These are phyloP conservation scores for Nepenthes gracilis DNA, from an alignment of 148 eudicot species.

Conservation along the genomic window DNA sequence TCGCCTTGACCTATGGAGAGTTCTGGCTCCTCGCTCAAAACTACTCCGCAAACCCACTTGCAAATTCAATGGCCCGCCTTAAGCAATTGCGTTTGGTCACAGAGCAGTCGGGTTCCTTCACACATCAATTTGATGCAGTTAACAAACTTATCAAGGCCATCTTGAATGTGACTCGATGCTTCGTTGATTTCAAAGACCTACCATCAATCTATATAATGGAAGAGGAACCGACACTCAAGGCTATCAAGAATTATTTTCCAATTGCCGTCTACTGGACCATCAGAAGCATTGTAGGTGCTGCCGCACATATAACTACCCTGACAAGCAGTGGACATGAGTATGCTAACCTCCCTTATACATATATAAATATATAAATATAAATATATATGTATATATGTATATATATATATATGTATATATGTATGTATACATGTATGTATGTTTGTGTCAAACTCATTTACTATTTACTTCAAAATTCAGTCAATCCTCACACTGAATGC, in stretches of 20 bases:
- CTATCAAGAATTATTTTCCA: slow-evolving; percentile 23
- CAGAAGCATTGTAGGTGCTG: slow-evolving; percentile 27
- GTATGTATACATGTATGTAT: no score
- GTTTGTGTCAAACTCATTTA: no score
- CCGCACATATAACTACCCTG: slow-evolving; percentile 20
- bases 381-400: no score
- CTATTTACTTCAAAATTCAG: no score
- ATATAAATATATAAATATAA: neutral
- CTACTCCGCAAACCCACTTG: slow-evolving; percentile 25
- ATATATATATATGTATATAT: no score
- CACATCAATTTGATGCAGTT: slow-evolving; percentile 25
- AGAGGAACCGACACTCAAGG: slow-evolving; percentile 19
- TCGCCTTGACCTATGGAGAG: slow-evolving; percentile 37
- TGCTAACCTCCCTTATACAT: slow-evolving; percentile 1
- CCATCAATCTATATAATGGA: slow-evolving; percentile 15
- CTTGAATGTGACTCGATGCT: slow-evolving; percentile 21
- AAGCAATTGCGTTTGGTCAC: slow-evolving; percentile 21
- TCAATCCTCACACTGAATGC: no score
- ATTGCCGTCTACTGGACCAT: slow-evolving; percentile 39
- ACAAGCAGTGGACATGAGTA: slow-evolving; percentile 31
- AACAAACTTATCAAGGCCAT: slow-evolving; percentile 24
- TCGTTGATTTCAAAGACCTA: slow-evolving; percentile 22
- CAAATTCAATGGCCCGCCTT: slow-evolving; percentile 39
- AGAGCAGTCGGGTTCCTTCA: slow-evolving; percentile 18
- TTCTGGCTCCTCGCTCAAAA: slow-evolving; percentile 42